These are phyloP conservation scores for Dissoconium aciculare DNA, from an alignment of 2,329 filamentous ascomycete species.

Conservation along the genomic window DNA sequence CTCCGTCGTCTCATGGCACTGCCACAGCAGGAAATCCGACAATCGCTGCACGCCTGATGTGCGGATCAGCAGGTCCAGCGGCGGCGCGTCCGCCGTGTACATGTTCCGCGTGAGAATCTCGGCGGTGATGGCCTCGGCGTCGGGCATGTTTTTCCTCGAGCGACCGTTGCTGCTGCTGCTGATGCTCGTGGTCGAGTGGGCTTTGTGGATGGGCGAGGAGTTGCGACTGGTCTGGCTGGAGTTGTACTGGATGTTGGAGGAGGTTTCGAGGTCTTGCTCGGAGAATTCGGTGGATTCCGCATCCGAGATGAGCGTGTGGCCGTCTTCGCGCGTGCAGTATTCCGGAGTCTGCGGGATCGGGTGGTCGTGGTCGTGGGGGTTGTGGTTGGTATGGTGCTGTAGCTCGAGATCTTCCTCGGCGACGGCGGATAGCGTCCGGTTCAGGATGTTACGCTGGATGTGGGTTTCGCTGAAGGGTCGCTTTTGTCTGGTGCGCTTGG, in stretches of 20 bases:
- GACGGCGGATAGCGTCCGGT: conserved; percentile 28
- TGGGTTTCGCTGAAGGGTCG: conserved; percentile 75
- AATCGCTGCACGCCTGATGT: conserved; percentile 86
- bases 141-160: conserved; percentile 35
- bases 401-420: conserved; percentile 17
- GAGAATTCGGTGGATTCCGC: conserved; percentile 13
- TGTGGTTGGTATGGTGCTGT: not conserved
- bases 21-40: conserved; percentile 98
- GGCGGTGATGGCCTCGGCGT: conserved; percentile 74
- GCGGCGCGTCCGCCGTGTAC: conserved; percentile 73
- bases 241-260: conserved; percentile 22
- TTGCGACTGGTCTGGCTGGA: conserved; percentile 26
- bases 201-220: conserved; percentile 26
- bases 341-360: not conserved
- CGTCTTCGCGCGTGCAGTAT: conserved; percentile 5
- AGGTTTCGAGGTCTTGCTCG: conserved; percentile 16
- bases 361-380: conserved; percentile 5
- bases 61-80: conserved; percentile 76
- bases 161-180: conserved; percentile 5
- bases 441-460: conserved; percentile 70
- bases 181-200: conserved; percentile 12
- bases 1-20: conserved; percentile 82
- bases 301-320: conserved; percentile 9
- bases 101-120: conserved; percentile 73
- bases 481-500: conserved; percentile 24